Base-by-base conservation (phyloP, 148 eudicot species). In the Rhododendron vialii region DNA sequence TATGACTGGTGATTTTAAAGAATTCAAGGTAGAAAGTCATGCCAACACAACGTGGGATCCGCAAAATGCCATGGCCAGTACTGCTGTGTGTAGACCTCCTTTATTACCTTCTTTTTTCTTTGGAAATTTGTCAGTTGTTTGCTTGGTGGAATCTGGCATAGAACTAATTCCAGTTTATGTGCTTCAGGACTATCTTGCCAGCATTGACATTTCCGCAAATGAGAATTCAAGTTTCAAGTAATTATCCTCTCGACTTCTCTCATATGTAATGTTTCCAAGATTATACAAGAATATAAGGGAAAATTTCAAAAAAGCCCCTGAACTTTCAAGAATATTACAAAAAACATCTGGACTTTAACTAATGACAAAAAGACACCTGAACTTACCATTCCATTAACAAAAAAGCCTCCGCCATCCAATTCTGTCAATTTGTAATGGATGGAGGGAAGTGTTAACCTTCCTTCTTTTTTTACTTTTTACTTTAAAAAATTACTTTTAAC, bases 171-270 rank as follows among this genome's bases (percentile, higher is more conserved):
- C 28, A 51, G 33, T 2, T 33, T 45, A 57, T 84, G 35, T 85
- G 86, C 80, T 84, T 53, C 92, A 94, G 98, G 97, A 95, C 86
- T 96, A 90, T 87, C 90, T 96, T 67, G 94, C 98, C 47, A 93
- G 92, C 88, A 87, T 95, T 50, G 93, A 93, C 69, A 90, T 65
- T 88, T 83, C 91, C 59, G 89, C 86, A 7, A 88, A 92, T 36
- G 90, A 78, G 77, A 83, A 90, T 88, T 89, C 94, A 82, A 90
- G 84, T 88, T 90, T 95, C 90, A 94, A 91, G 99, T 95, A 95
- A 94, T 82, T 77, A 1, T 85, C 80, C 84, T 85, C 20, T 73
- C 75, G 41, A 20, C 12, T 79, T 79, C 50, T 84, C 57, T 6
- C 41, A 11, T 65, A 1, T 84, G 86, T 45, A 69, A 63, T 84